Evolutionary conservation across 352 stramenopile genomes (phyloP), one percentile per base, ranked within the genome.

Genomic region (Globisporangium splendens): DNA sequence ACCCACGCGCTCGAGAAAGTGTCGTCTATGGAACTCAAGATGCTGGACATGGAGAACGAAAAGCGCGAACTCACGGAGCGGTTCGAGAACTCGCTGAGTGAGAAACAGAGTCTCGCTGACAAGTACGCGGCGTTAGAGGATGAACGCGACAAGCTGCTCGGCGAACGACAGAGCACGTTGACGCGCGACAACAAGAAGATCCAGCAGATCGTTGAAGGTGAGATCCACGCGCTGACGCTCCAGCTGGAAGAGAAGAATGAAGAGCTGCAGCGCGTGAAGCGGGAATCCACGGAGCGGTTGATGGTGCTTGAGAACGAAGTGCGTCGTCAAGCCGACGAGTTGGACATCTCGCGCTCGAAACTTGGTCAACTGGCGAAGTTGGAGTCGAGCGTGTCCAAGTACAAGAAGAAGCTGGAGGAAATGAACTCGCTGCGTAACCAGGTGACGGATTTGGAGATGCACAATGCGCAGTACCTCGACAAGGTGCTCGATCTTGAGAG

Each of bases 121-220:
- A 78, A 78, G 48, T 83, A 79, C 54, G 58, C 68, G 12, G 57
- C 51, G n/a, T 62, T 95, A 0, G 69, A 88, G 56, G 73, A 74
- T 14, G 86, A 93, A 47, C 84, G 82, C 12, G 72, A 88, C 44
- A 85, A 90, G 55, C 70, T 95, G 10, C 64, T 86, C 24, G 68
- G 58, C 17, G 86, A 93, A 50, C 77, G 83, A 17, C 83, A 93
- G 60, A 85, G 74, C 31, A 89, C 83, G 10, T 73, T 93, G 14
- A 81, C 82, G 28, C 74, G 82, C 35, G 83, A 93, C 68, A 93
- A 95, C 71, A 89, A 91, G 44, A 95, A 95, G 65, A 89, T 95
- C 55, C 78, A 93, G 56, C 80, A 94, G 66, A 87, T 95, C 54
- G 86, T 95, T 7, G 85, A 92, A 31, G 78, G 82, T 38, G 83